Conservation (phyloP, 2,329 filamentous ascomycete genomes). For the Cladophialophora chaetospira region DNA sequence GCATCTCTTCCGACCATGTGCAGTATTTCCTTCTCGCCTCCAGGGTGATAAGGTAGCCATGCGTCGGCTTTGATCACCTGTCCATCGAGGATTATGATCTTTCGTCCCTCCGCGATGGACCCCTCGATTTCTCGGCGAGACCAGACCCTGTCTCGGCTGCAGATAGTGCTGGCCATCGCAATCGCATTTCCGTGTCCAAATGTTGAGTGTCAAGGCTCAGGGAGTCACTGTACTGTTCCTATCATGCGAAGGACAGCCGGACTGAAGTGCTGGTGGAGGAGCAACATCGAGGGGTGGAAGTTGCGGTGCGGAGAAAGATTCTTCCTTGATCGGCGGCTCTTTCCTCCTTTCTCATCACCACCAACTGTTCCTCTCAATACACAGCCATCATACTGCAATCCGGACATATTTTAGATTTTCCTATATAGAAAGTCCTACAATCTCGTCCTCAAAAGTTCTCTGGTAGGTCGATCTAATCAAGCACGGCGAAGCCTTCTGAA, state of each 20-base stretch:
- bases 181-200: neutral
- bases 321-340: too few relatives aligned
- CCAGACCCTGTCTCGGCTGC: constrained; percentile 53
- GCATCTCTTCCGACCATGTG: constrained; percentile 95
- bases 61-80: constrained; percentile 84
- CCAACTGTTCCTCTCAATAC: too few relatives aligned
- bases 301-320: constrained; percentile 1
- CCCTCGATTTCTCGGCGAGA: constrained; percentile 71
- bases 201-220: neutral
- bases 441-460: too few relatives aligned
- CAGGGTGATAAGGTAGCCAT: constrained; percentile 88
- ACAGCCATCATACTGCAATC: too few relatives aligned
- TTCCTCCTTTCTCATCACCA: too few relatives aligned
- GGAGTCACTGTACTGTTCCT: neutral
- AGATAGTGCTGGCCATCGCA: constrained; percentile 16
- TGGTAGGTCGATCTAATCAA: too few relatives aligned
- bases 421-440: too few relatives aligned
- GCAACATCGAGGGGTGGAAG: neutral
- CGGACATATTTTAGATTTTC: too few relatives aligned
- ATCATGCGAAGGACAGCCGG: neutral
- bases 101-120: constrained; percentile 77
- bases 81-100: constrained; percentile 77
- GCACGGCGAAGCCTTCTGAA: too few relatives aligned
- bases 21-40: constrained; percentile 83
- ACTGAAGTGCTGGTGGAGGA: neutral